Evolutionary conservation across 2,329 filamentous ascomycete genomes (phyloP).

Genomic region (Neophaeococcomyces aloes): DNA sequence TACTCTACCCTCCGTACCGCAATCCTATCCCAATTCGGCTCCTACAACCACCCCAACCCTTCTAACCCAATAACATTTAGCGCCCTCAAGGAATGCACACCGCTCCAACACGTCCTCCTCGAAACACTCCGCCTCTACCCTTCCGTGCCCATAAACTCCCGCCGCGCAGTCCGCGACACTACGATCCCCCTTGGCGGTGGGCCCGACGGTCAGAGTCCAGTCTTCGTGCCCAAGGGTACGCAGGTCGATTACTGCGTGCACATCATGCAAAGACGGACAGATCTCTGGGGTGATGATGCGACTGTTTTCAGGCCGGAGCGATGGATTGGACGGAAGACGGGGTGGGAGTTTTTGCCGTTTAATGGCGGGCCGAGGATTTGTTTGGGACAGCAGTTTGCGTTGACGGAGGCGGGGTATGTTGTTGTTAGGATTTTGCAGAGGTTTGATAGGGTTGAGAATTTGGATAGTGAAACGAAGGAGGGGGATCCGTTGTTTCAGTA

Average conservation of each 20-base stretch:
- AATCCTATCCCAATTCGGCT: constrained; percentile 7
- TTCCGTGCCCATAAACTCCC: constrained; percentile 41
- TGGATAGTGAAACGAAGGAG: constrained; percentile 1
- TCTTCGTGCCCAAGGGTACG: constrained; percentile 43
- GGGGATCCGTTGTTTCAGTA: constrained; percentile 11
- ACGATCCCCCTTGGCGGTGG: constrained; percentile 41
- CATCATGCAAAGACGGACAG: constrained; percentile 59
- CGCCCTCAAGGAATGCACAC: constrained; percentile 13
- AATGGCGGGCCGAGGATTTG: constrained; percentile 24
- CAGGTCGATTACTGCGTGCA: constrained; percentile 57
- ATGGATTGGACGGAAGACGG: constrained; percentile 63
- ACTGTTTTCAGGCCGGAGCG: constrained; percentile 54
- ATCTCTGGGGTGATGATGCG: constrained; percentile 39
- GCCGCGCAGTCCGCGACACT: constrained; percentile 40
- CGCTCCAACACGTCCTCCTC: constrained; percentile 22
- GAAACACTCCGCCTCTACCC: constrained; percentile 38
- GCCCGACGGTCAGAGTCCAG: constrained; percentile 34
- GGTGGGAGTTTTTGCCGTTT: constrained; percentile 39
- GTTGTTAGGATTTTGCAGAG: constrained; percentile 22
- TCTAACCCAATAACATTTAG: constrained; percentile 12
- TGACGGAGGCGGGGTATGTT: constrained; percentile 21
- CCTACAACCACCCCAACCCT: constrained; percentile 8
- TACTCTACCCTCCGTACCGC: constrained; percentile 34
- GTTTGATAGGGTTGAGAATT: constrained; percentile 48
- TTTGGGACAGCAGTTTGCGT: constrained; percentile 24